Percentiles rank a stretch among this genome's conserved stretches.
Evolutionary conservation across 1,139 yeast species (phyloP).

Genomic region (Debaryomyces psychrophilus): DNA sequence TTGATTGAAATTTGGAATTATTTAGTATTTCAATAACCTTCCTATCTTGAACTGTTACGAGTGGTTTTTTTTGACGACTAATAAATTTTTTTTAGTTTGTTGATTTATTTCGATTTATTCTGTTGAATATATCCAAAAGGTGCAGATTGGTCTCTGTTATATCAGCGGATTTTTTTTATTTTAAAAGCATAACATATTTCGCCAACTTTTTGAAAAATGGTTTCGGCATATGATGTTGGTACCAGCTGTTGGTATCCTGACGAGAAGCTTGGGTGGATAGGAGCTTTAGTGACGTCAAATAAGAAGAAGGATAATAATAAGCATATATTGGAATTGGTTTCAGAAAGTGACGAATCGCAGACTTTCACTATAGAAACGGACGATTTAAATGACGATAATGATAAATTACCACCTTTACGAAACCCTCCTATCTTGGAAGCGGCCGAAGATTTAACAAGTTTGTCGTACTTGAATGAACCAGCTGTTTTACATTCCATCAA

Average conservation of each 20-base stretch:
- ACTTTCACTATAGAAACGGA: conserved; percentile 57
- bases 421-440: conserved; percentile 94
- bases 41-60: background rate
- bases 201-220: conserved; percentile 20
- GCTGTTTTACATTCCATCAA: conserved; percentile 94
- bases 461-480: conserved; percentile 94
- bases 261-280: conserved; percentile 87
- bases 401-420: conserved; percentile 77
- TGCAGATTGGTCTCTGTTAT: background rate
- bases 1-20: conserved; percentile 3
- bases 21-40: conserved; percentile 1
- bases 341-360: conserved; percentile 60
- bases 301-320: conserved; percentile 53
- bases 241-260: conserved; percentile 94
- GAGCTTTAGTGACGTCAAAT: conserved; percentile 72
- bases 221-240: conserved; percentile 31
- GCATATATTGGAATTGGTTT: conserved; percentile 58
- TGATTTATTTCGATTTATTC: conserved; percentile 2
- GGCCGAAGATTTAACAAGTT: conserved; percentile 89
- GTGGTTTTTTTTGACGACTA: conserved; percentile 5
- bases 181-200: background rate
- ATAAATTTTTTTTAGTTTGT: conserved; percentile 6
- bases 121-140: conserved; percentile 3
- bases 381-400: conserved; percentile 50
- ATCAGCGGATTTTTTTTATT: background rate